These are phyloP conservation scores for Arthroderma sp. DNA, from an alignment of 2,329 filamentous ascomycete species.

Conservation along the genomic window DNA sequence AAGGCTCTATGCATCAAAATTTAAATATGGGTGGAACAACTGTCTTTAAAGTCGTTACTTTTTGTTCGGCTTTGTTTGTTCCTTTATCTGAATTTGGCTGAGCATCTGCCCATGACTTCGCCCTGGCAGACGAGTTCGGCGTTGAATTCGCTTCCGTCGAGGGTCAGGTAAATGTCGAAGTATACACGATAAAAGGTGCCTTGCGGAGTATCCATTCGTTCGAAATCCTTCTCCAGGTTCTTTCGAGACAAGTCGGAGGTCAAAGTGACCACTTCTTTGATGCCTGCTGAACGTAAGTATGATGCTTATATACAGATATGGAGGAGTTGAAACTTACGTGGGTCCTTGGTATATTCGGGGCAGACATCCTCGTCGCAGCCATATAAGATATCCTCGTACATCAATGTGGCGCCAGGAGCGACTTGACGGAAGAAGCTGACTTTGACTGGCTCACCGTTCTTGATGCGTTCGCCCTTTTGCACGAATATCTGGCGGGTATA, in stretches of 20 bases:
- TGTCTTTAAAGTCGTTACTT: too few species aligned
- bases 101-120: conserved; percentile 95
- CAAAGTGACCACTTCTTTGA: conserved; percentile 97
- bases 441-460: conserved; percentile 98
- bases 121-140: conserved; percentile 98
- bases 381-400: conserved; percentile 98
- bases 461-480: conserved; percentile 95
- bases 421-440: conserved; percentile 98
- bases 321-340: conserved; percentile 54
- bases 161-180: conserved; percentile 66
- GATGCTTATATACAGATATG: neutral
- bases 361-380: conserved; percentile 97
- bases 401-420: conserved; percentile 87
- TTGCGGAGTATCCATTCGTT: conserved; percentile 97
- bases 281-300: conserved; percentile 45
- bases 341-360: conserved; percentile 98
- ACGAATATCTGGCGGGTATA: conserved; percentile 98
- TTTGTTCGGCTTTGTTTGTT: too few species aligned
- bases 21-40: too few species aligned
- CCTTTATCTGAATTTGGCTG: conserved; percentile 62
- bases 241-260: conserved; percentile 94
- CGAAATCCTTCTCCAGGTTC: conserved; percentile 98
- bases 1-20: too few species aligned
- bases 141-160: conserved; percentile 95
- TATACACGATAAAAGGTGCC: conserved; percentile 80